These are phyloP conservation scores for Fusarium setosum DNA, from an alignment of 2,329 filamentous ascomycete species.

Conservation along the genomic window DNA sequence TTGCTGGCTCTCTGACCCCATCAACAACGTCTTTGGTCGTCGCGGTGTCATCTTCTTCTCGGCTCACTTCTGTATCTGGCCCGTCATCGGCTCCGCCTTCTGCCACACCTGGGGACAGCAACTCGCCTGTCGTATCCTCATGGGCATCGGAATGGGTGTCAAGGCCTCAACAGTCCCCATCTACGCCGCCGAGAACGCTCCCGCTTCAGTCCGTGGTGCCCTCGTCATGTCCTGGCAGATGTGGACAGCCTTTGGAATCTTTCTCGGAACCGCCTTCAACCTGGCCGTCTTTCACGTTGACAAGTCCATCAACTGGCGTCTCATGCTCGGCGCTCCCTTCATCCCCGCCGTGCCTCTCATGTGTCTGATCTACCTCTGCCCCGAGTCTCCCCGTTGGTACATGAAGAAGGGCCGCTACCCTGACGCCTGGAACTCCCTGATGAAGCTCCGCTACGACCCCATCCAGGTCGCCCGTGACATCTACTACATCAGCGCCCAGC, in stretches of 20 bases:
- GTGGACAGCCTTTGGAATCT: constrained; percentile 69
- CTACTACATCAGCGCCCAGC: constrained; percentile 63
- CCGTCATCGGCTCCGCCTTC: constrained; percentile 73
- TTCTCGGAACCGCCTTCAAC: constrained; percentile 56
- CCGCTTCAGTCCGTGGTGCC: constrained; percentile 75
- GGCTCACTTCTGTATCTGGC: constrained; percentile 75
- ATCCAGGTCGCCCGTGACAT: constrained; percentile 70
- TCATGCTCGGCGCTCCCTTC: constrained; percentile 70
- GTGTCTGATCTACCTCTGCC: constrained; percentile 68
- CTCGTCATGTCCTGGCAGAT: constrained; percentile 86
- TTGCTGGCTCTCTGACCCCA: constrained; percentile 75
- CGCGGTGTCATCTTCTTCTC: constrained; percentile 76
- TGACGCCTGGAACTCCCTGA: constrained; percentile 69
- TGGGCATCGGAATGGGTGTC: constrained; percentile 77
- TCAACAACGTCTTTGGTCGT: constrained; percentile 60
- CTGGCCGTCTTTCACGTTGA: constrained; percentile 44
- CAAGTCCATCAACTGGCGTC: constrained; percentile 48
- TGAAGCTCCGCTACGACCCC: constrained; percentile 61
- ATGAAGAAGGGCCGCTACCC: constrained; percentile 72
- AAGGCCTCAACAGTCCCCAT: constrained; percentile 76
- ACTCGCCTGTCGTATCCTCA: constrained; percentile 72
- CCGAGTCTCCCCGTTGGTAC: constrained; percentile 72
- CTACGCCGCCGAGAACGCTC: constrained; percentile 79
- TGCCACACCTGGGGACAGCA: constrained; percentile 75
- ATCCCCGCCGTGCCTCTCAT: constrained; percentile 66